These are phyloP conservation scores for Rubia tinctorum DNA, from an alignment of 305 asterid genomes.

Conservation along the genomic window DNA sequence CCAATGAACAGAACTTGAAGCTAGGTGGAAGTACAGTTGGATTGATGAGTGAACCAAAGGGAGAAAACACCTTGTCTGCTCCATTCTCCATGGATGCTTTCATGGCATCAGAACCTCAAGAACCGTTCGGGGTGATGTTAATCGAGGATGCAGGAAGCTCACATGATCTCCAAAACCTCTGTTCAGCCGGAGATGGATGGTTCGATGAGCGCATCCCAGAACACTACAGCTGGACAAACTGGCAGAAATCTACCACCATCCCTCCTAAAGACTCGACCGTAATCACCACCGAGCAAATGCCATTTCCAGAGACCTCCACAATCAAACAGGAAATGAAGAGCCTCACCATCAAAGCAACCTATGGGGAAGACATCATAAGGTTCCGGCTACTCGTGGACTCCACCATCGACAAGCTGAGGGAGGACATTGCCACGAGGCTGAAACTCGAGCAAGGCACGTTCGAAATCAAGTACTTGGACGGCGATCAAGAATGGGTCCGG, in stretches of 20 bases:
- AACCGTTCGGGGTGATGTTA: slow-evolving; percentile 53
- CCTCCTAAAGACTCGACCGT: slow-evolving; percentile 28
- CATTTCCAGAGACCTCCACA: slow-evolving; percentile 23
- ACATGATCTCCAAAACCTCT: slow-evolving; percentile 63
- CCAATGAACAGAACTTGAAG: slow-evolving; percentile 31
- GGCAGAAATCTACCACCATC: slow-evolving; percentile 25
- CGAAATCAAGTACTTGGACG: slow-evolving; percentile 73
- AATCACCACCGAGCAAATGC: slow-evolving; percentile 31
- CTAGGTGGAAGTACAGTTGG: slow-evolving; percentile 25
- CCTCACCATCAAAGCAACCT: slow-evolving; percentile 74
- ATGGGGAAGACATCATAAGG: slow-evolving; percentile 72
- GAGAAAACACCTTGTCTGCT: slow-evolving; percentile 34
- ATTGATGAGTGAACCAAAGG: slow-evolving; percentile 30
- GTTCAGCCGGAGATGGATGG: slow-evolving; percentile 43
- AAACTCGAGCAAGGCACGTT: slow-evolving; percentile 65
- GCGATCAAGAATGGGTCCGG: slow-evolving; percentile 82
- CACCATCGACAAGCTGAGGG: too few species aligned
- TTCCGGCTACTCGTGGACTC: slow-evolving; percentile 39
- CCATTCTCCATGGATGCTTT: slow-evolving; percentile 39
- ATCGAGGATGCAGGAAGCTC: slow-evolving; percentile 82
- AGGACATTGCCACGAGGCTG: slow-evolving; percentile 54
- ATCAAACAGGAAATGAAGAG: slow-evolving; percentile 53
- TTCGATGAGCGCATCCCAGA: slow-evolving; percentile 45
- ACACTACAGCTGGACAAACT: slow-evolving; percentile 62
- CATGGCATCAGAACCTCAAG: slow-evolving; percentile 28